Percentiles rank a stretch among this genome's conserved stretches.
These are phyloP conservation scores for Verticillium tricorpus DNA, from an alignment of 2,329 filamentous ascomycete genomes.

Conservation along the genomic window DNA sequence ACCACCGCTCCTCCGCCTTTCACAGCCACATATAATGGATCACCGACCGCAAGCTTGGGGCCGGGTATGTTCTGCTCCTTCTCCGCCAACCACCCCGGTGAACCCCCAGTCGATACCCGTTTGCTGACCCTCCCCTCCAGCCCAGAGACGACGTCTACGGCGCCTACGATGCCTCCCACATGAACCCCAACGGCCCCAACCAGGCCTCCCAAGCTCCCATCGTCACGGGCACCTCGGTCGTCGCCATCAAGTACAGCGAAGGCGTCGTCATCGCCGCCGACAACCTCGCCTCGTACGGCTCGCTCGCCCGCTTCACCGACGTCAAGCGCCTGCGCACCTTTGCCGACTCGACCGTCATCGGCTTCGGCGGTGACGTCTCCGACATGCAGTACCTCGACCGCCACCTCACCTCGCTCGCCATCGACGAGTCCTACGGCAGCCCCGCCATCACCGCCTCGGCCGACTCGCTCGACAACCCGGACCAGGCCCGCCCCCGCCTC, in stretches of 20 bases:
- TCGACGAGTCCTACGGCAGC: constrained; percentile 77
- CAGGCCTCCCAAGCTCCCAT: constrained; percentile 89
- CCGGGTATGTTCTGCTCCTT: constrained; percentile 48
- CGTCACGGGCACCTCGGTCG: constrained; percentile 93
- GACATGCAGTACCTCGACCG: constrained; percentile 99
- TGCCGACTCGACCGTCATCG: constrained; percentile 77
- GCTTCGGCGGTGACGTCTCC: constrained; percentile 94
- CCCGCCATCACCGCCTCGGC: constrained; percentile 34
- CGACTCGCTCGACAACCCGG: background rate
- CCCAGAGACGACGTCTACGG: constrained; percentile 97
- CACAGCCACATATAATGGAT: constrained; percentile 48
- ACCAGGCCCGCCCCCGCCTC: constrained; percentile 43
- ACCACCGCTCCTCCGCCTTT: constrained; percentile 2
- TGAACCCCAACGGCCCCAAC: constrained; percentile 66
- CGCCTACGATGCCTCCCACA: constrained; percentile 82
- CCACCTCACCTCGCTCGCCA: constrained; percentile 79
- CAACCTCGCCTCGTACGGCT: constrained; percentile 97
- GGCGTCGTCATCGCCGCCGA: constrained; percentile 96
- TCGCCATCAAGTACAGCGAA: constrained; percentile 93
- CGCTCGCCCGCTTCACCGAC: constrained; percentile 91
- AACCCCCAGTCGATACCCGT: background rate
- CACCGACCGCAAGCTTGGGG: constrained; percentile 71
- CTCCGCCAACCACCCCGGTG: constrained; percentile 12
- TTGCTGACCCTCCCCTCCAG: constrained; percentile 41
- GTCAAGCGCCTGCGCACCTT: constrained; percentile 93